Conservation (phyloP, 768 basidiomycete species). For the Agaricus subrufescens region DNA sequence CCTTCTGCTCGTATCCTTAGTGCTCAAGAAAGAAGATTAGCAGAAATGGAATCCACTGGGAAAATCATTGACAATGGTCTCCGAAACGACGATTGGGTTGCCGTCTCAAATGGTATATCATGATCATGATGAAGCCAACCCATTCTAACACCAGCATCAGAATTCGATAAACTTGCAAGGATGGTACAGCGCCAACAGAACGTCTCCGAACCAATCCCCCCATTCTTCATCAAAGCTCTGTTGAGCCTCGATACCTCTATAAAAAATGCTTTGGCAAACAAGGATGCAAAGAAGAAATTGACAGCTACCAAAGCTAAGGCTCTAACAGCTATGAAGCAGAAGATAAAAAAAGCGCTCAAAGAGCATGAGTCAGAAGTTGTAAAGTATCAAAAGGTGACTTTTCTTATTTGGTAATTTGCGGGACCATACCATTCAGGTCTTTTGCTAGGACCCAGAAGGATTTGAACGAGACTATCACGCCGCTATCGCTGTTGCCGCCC, state of each 20-base stretch:
- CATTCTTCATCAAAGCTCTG: slow-evolving; percentile 77
- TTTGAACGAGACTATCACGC: slow-evolving; percentile 76
- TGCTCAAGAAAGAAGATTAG: slow-evolving; percentile 87
- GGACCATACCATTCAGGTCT: neutral
- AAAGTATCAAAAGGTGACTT: slow-evolving; percentile 70
- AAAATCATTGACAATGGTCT: slow-evolving; percentile 91
- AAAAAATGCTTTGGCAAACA: slow-evolving; percentile 72
- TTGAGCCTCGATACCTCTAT: slow-evolving; percentile 72
- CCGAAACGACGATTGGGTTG: slow-evolving; percentile 96
- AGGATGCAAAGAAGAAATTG: slow-evolving; percentile 94
- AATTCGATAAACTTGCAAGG: slow-evolving; percentile 93
- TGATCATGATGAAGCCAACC: neutral
- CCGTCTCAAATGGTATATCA: slow-evolving; percentile 74
- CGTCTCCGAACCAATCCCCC: slow-evolving; percentile 79
- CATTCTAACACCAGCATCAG: slow-evolving; percentile 29
- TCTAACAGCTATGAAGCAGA: slow-evolving; percentile 97
- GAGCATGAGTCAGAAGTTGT: slow-evolving; percentile 83
- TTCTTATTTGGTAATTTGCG: neutral
- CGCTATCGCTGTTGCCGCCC: slow-evolving; percentile 41
- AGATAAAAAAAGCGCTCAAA: slow-evolving; percentile 85
- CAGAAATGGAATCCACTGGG: slow-evolving; percentile 92
- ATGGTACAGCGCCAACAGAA: slow-evolving; percentile 88
- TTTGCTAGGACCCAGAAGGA: slow-evolving; percentile 74
- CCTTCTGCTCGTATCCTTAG: slow-evolving; percentile 75
- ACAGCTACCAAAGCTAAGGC: slow-evolving; percentile 92